Evolutionary conservation across 768 basidiomycete genomes (phyloP).

Genomic region (Xerocomus spinulosus): DNA sequence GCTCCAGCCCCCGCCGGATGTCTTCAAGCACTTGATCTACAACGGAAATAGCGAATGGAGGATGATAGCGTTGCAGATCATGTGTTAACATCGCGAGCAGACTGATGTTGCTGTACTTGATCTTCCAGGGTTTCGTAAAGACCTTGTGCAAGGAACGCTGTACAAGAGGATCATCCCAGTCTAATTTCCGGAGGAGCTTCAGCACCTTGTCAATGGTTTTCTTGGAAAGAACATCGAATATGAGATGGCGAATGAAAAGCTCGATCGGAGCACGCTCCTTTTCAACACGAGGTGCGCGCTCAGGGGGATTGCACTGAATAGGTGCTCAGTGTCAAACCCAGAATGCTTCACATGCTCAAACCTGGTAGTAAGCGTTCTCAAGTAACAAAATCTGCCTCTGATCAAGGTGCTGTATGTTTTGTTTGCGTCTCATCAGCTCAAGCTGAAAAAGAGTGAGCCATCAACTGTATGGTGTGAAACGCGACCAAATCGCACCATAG

Average conservation of each 20-base stretch:
- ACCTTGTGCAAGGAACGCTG: constrained; percentile 71
- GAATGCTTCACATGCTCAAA: constrained; percentile 24
- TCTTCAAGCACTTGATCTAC: constrained; percentile 96
- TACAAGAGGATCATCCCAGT: constrained; percentile 80
- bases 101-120: constrained; percentile 86
- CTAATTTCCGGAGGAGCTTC: constrained; percentile 86
- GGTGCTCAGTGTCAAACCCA: constrained; percentile 10
- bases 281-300: constrained; percentile 79
- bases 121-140: constrained; percentile 98
- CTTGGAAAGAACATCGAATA: constrained; percentile 89
- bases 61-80: constrained; percentile 90
- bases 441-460: constrained; percentile 48
- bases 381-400: constrained; percentile 83
- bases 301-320: constrained; percentile 90
- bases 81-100: constrained; percentile 92
- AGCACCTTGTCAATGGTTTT: constrained; percentile 95
- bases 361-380: constrained; percentile 98
- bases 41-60: constrained; percentile 80
- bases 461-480: not conserved
- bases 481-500: constrained; percentile 57
- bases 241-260: constrained; percentile 91
- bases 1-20: constrained; percentile 83
- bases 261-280: constrained; percentile 85
- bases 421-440: constrained; percentile 93
- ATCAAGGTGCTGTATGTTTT: constrained; percentile 89